Base-by-base conservation (phyloP, 352 stramenopile genomes). In the Globisporangium cederbergense region DNA sequence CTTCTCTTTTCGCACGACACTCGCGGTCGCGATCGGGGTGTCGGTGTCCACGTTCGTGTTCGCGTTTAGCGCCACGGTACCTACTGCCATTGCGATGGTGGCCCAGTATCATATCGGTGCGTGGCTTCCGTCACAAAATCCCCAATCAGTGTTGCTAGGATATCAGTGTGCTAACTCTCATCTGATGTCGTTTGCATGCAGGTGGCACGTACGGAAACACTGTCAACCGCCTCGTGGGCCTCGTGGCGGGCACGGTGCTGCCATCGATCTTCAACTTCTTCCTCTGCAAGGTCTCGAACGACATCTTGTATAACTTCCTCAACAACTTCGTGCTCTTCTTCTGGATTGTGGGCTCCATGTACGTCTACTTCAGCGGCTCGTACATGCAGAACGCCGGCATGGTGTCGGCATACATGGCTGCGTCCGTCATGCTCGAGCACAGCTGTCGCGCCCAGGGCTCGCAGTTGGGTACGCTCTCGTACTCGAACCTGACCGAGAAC, bases 251-350 rank as follows among this genome's bases (percentile, higher is more conserved):
- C 34, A 89, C 73, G 2, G 83, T 93, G 0, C 69, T 93, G 52
- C 84, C 84, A 13, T 91, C 81, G 8, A 80, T 91, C 40, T 71
- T 89, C 61, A 77, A 80, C 64, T 90, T 88, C 61, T 93, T 91
- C 64, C 72, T 90, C 30, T 89, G 77, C 69, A 89, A 85, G 34
- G 65, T 72, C 32, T 68, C 64, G 2, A 74, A 64, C 55, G 65
- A 68, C n/a, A 43, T 67, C 18, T 49, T 81, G 34, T 83, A 88
- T 69, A 88, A 86, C 58, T 47, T 73, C 4, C 50, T 85, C 54
- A 92, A 83, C 63, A 86, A 92, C 62, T n/a, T 72, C 7, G 70
- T 83, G 42, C 72, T 92, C 18, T 89, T 86, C 58, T 10, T 77
- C 20, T 90, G 83, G 81, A 86, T 76, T 5, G 69, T 75, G 38